phyloP scores from a whole-genome alignment of 768 basidiomycete species.

The Phanerochaete carnosa region DNA sequence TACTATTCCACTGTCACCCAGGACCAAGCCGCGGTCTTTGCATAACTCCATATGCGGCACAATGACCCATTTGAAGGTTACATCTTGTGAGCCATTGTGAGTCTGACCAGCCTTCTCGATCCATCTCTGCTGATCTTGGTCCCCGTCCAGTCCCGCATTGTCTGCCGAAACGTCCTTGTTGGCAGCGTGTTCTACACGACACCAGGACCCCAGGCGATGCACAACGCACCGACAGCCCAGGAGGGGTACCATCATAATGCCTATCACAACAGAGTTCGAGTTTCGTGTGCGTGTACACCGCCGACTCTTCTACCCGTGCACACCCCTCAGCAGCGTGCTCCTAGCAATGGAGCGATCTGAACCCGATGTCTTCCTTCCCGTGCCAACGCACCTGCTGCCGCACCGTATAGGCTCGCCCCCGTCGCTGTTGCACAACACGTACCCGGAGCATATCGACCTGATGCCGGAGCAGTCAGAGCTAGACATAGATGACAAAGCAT shows the following conservation, averaged over 20 bases:
- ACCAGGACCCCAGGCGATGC: constrained; percentile 70
- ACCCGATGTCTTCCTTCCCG: constrained; percentile 29
- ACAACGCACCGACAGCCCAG: constrained; percentile 80
- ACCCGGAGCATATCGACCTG: constrained; percentile 50
- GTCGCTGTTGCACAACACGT: background rate
- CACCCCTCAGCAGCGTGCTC: background rate
- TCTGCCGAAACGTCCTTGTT: constrained; percentile 69
- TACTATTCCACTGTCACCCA: constrained; percentile 76
- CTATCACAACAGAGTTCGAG: constrained; percentile 36
- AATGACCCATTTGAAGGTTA: constrained; percentile 78
- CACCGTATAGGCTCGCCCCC: constrained; percentile 6
- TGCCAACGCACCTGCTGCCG: constrained; percentile 20
- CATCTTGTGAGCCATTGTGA: constrained; percentile 69
- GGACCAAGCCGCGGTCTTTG: constrained; percentile 78
- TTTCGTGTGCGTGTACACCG: constrained; percentile 28
- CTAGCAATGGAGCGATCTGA: constrained; percentile 32
- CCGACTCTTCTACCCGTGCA: background rate
- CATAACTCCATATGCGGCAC: constrained; percentile 76
- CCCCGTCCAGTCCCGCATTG: constrained; percentile 50
- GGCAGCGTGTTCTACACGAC: constrained; percentile 78
- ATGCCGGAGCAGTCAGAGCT: constrained; percentile 67
- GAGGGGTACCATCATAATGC: constrained; percentile 75
- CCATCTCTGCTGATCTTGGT: background rate
- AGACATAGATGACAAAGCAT: too few relatives aligned
- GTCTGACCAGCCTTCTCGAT: constrained; percentile 25